Conservation (phyloP, 345 rosid species). For the Erucastrum elatum region DNA sequence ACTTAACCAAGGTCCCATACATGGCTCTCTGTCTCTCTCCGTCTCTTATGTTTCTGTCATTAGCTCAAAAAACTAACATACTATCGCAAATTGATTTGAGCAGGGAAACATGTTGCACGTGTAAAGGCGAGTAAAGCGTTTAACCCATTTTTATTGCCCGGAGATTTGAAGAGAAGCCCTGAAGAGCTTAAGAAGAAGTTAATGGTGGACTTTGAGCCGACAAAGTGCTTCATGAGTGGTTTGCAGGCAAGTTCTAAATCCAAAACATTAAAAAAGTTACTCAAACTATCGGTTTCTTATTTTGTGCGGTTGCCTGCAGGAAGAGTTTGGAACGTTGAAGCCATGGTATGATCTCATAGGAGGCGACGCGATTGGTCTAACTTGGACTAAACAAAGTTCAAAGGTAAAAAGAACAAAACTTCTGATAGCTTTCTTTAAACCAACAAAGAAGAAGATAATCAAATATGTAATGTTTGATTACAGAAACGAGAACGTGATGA, state of each 20-base stretch:
- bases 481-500: constrained; percentile 76
- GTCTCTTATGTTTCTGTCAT: not conserved
- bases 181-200: constrained; percentile 59
- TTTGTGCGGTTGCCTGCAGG: constrained; percentile 44
- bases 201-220: constrained; percentile 76
- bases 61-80: not conserved
- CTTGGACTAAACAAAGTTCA: constrained; percentile 61
- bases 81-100: constrained; percentile 7
- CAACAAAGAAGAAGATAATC: not conserved
- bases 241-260: constrained; percentile 55
- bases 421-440: not conserved
- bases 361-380: constrained; percentile 80
- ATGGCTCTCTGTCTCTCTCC: not conserved
- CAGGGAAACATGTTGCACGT: constrained; percentile 71
- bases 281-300: not conserved
- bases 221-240: constrained; percentile 62
- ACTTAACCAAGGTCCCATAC: constrained; percentile 59
- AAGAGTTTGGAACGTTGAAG: constrained; percentile 59
- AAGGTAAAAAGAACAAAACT: constrained; percentile 44
- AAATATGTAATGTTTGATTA: constrained; percentile 23
- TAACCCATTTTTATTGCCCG: constrained; percentile 53
- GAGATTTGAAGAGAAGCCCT: constrained; percentile 56
- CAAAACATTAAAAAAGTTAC: not conserved
- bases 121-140: constrained; percentile 70
- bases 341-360: constrained; percentile 86